Conservation (phyloP, 2,329 filamentous ascomycete species). For the Sarocladium oryzae region DNA sequence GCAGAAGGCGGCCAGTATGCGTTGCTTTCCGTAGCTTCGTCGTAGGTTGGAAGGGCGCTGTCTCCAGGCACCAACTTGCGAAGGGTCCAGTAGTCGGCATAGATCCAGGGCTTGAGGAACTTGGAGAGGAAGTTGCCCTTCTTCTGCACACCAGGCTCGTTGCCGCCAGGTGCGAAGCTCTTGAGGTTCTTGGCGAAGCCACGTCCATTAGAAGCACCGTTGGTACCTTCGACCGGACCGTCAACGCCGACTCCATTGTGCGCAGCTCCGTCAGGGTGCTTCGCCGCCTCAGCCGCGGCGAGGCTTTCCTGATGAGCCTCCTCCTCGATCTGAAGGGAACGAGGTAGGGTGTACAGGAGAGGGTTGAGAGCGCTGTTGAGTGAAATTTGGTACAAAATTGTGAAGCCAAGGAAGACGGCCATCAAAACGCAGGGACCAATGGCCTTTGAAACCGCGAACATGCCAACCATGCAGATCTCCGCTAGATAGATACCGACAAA, state of each 20-base stretch:
- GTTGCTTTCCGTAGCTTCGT: conserved; percentile 53
- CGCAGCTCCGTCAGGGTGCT: conserved; percentile 16
- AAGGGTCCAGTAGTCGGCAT: conserved; percentile 64
- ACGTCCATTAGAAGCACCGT: conserved; percentile 11
- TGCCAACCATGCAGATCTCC: conserved; percentile 71
- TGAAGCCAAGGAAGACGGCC: conserved; percentile 68
- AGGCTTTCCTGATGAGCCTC: conserved; percentile 27
- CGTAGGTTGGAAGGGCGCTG: conserved; percentile 48
- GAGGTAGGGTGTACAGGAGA: conserved; percentile 65
- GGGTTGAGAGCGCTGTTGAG: conserved; percentile 64
- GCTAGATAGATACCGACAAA: conserved; percentile 75
- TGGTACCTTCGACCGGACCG: not conserved
- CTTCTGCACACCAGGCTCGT: conserved; percentile 24
- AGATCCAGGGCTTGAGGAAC: conserved; percentile 71
- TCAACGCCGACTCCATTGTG: conserved; percentile 17
- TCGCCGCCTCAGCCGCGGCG: not conserved
- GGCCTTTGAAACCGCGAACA: conserved; percentile 65
- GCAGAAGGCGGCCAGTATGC: conserved; percentile 71
- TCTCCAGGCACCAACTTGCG: conserved; percentile 62
- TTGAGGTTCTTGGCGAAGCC: conserved; percentile 19
- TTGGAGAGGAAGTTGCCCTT: conserved; percentile 48
- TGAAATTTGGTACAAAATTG: conserved; percentile 68
- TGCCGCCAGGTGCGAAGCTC: conserved; percentile 18
- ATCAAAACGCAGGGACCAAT: conserved; percentile 69
- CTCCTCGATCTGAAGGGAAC: conserved; percentile 44